phyloP scores from a whole-genome alignment of 495 filamentous ascomycete genomes.

The Neurospora discreta region DNA sequence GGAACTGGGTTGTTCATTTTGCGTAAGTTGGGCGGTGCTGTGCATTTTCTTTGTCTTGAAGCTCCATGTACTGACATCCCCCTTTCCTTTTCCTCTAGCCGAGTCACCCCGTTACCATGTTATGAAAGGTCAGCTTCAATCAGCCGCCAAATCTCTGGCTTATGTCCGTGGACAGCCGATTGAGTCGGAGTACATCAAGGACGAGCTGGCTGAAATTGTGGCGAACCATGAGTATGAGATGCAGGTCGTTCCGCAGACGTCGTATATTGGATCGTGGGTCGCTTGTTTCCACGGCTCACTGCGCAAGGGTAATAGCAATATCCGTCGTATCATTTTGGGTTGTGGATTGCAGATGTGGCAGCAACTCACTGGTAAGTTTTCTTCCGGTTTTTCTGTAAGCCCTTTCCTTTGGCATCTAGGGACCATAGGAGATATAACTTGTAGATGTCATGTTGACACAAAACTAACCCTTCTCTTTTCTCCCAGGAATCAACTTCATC shows the following conservation, averaged over 20 bases:
- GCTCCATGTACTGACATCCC: background rate
- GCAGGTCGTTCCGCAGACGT: constrained; percentile 46
- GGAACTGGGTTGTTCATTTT: constrained; percentile 49
- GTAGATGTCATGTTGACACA: background rate
- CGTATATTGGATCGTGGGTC: constrained; percentile 54
- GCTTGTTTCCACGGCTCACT: constrained; percentile 53
- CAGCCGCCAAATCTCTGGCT: constrained; percentile 49
- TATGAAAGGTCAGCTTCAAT: constrained; percentile 55
- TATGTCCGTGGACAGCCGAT: constrained; percentile 55
- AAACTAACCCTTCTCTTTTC: constrained; percentile 4
- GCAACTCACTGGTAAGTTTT: constrained; percentile 35
- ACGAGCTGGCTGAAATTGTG: constrained; percentile 68
- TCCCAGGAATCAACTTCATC: constrained; percentile 73
- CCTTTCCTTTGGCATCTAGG: background rate
- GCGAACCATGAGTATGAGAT: constrained; percentile 75
- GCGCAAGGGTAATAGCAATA: constrained; percentile 41
- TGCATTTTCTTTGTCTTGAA: background rate
- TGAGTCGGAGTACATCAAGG: constrained; percentile 52
- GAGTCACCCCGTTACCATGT: constrained; percentile 76
- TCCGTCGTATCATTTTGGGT: constrained; percentile 63
- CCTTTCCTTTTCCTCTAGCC: constrained; percentile 17
- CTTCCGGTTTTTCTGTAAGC: background rate
- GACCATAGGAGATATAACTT: too few relatives aligned
- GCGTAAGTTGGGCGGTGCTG: constrained; percentile 18
- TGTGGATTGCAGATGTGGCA: constrained; percentile 62